Evolutionary conservation across 805 yeast genomes (phyloP), one percentile per base, ranked within the genome.

Genomic region (Kazachstania bromeliacearum): DNA sequence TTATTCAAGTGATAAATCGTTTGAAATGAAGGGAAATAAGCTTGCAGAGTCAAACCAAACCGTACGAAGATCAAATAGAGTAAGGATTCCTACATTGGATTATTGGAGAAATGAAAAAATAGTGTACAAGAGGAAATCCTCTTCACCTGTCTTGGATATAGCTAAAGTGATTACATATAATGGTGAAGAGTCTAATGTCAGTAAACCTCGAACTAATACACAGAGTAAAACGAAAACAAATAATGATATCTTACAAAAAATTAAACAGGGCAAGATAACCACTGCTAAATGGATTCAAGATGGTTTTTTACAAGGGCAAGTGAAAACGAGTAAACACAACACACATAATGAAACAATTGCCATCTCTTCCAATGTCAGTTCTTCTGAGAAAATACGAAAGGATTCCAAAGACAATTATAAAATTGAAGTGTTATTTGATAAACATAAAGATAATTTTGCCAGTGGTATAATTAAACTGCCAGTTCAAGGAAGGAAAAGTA

Each of bases 101-200:
- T 83, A 69, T 53, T 85, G 96, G 96, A 72, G 81, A 54, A 83
- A 83, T 51, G 95, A 85, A 57, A 66, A 75, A 40, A 72, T 81
- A 23, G 71, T 82, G 3, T 85, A 81, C 50, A 63, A 67, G 28
- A 62, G 64, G 33, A 51, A 44, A 12, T 42, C 53, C 4, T 44
- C 46, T 13, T 56, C 56, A 13, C 65, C 72, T 10, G 68, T 77
- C 8, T 75, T 76, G 35, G 73, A 73, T 26, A 68, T 80, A 17
- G 68, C 70, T 37, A 75, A 72, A 43, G 75, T 81, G 24, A 68
- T 77, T 7, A 78, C 75, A 1, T 50, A 45, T 40, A 59, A 55
- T 30, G 46, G 47, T 19, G 44, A 47, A 12, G 48, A 50, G 7
- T 9, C 20, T 22, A 8, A 22, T 8, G 12, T 12, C 12, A 22